Conservation (phyloP, 148 eudicot genomes). For the Dysphania ambrosioides region DNA sequence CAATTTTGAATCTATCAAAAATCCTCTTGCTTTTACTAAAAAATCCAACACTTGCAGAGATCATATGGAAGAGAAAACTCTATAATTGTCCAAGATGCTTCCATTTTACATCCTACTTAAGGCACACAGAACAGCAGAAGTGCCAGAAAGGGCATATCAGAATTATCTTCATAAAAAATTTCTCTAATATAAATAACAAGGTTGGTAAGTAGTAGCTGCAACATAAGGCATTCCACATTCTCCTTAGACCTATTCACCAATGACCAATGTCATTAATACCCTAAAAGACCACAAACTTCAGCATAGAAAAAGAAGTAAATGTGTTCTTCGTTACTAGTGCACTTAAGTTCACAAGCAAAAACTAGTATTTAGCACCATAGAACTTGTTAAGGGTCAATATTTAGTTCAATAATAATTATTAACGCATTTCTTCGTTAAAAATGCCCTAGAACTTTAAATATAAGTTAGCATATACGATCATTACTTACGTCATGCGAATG, state of each 20-base stretch:
- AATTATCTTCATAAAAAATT: background rate
- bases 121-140: background rate
- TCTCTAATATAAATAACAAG: background rate
- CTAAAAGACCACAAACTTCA: background rate
- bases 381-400: background rate
- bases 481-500: no score
- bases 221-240: background rate
- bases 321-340: background rate
- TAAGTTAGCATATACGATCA: no score
- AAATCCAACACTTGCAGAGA: background rate
- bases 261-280: no score
- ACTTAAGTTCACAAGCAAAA: background rate
- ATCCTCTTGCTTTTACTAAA: background rate
- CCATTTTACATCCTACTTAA: background rate
- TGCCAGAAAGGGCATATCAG: no score
- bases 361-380: background rate
- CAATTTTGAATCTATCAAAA: background rate
- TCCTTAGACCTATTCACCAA: no score
- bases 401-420: background rate
- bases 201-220: background rate
- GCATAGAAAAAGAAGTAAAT: background rate
- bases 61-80: background rate
- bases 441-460: background rate
- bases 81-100: background rate
- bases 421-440: background rate